These are phyloP conservation scores for Schizopora paradoxa DNA, from an alignment of 1,284 basidiomycete genomes.

Conservation along the genomic window DNA sequence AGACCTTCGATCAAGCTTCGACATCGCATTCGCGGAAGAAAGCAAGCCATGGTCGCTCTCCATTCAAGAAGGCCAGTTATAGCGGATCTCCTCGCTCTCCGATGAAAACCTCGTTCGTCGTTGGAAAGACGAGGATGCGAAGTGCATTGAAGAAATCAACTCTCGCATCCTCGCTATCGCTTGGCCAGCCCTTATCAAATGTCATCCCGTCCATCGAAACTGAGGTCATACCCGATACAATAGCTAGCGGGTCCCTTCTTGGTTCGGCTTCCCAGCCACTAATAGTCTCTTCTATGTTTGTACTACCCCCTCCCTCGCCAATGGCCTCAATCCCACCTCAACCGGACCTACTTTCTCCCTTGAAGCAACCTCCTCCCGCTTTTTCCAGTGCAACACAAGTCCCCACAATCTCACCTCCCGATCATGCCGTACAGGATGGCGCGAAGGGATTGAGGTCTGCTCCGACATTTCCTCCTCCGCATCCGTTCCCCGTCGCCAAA, in stretches of 20 bases:
- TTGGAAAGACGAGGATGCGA: constrained; percentile 14
- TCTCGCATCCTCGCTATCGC: constrained; percentile 2
- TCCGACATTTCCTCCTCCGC: constrained; percentile 13
- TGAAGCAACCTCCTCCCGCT: constrained; percentile 4
- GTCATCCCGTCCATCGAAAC: constrained; percentile 17
- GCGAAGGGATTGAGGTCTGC: neutral
- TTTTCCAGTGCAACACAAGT: constrained; percentile 1
- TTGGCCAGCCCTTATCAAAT: constrained; percentile 11
- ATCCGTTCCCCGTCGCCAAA: constrained; percentile 63
- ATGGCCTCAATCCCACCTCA: constrained; percentile 13
- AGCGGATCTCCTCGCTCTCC: constrained; percentile 8
- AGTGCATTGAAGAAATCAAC: constrained; percentile 4
- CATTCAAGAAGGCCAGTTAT: constrained; percentile 1
- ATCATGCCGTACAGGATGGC: neutral
- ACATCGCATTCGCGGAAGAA: constrained; percentile 38
- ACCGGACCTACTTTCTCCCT: constrained; percentile 10
- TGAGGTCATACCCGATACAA: constrained; percentile 9
- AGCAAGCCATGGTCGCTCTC: constrained; percentile 9
- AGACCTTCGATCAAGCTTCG: no score
- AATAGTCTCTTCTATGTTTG: constrained; percentile 14
- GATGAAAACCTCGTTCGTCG: constrained; percentile 8
- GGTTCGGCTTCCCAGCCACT: constrained; percentile 13
- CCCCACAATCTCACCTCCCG: neutral
- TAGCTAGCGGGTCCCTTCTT: no score
- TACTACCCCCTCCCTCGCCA: constrained; percentile 17